Base-by-base conservation (phyloP, 1,139 yeast species). In the Pichia sp. region DNA sequence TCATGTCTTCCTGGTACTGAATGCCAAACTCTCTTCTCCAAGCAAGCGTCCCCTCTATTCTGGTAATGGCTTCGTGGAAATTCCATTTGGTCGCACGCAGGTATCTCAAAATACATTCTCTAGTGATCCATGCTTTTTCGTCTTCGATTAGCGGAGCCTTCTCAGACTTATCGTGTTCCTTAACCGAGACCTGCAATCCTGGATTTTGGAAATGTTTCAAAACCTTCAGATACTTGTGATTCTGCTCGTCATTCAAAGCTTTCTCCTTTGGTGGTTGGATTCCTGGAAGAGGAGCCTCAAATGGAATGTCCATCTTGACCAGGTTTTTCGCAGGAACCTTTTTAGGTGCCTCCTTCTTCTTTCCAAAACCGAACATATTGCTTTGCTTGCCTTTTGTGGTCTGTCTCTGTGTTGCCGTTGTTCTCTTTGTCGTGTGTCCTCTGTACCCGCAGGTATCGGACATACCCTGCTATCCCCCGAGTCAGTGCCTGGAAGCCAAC, bases 21-120 rank as follows among this genome's bases (percentile, higher is more conserved):
- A 91, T 85, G 10, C 97, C 98, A 69, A 90, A 92, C 53, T 89
- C 89, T 62, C 97, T 81, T 73, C 98, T 81, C 98, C 98, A 93
- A 4, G 88, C 81, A 16, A 93, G 62, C 0, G 97, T 86, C 29
- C 81, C 81, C 62, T 83, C 85, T 9, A 93, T 75, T 63, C 99
- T 79, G 60, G 80, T 80, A 51, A 84, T 85, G 31, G 95, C 87
- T 24, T 84, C 87, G 31, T 79, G 76, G 0, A 78, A 75, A 47
- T 81, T 79, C 97, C 98, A 93, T 69, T 90, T 92, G 49, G 96
- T 85, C 12, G 98, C 99, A 51, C 97, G 78, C 55, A 92, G 74
- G 66, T 92, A 93, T 65, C 99, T 78, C 64, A 90, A 72, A 55
- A 93, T 77, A 67, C 98, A 93, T 68, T 93, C 98, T 62, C 85